Evolutionary conservation across 2,329 filamentous ascomycete species (phyloP).

Genomic region (Phialemoniopsis sp.): DNA sequence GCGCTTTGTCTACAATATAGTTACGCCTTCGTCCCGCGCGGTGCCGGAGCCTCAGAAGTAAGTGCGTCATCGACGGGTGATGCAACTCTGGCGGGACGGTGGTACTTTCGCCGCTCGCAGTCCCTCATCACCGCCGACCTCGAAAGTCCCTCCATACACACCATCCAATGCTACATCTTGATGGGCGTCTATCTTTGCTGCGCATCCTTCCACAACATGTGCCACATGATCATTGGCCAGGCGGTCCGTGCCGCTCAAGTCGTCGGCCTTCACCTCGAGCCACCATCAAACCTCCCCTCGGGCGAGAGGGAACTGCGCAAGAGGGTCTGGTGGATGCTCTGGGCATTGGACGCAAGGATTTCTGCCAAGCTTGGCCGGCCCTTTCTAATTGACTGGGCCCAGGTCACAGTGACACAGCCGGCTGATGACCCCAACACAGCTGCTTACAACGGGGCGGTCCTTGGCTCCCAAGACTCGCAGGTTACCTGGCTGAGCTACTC

Average conservation of each 20-base stretch:
- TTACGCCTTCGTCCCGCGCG: slow-evolving; percentile 17
- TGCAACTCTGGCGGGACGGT: slow-evolving; percentile 35
- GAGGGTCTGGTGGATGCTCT: slow-evolving; percentile 49
- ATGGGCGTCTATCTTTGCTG: slow-evolving; percentile 39
- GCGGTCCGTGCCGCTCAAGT: slow-evolving; percentile 40
- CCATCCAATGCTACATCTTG: slow-evolving; percentile 43
- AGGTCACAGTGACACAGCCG: slow-evolving; percentile 29
- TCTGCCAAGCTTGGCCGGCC: slow-evolving; percentile 43
- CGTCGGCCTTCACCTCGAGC: slow-evolving; percentile 43
- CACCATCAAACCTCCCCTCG: slow-evolving; percentile 23
- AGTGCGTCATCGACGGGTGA: slow-evolving; percentile 19
- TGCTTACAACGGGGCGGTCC: slow-evolving; percentile 5
- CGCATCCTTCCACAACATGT: slow-evolving; percentile 43
- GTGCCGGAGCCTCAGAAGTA: slow-evolving; percentile 1
- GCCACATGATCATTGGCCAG: slow-evolving; percentile 30
- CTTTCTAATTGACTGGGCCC: slow-evolving; percentile 23
- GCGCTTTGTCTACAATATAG: slow-evolving; percentile 47
- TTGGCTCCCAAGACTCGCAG: slow-evolving; percentile 16
- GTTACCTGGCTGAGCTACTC: slow-evolving; percentile 33
- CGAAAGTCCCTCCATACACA: slow-evolving; percentile 40
- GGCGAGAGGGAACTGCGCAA: slow-evolving; percentile 37
- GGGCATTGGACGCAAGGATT: slow-evolving; percentile 40
- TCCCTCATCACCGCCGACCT: slow-evolving; percentile 35
- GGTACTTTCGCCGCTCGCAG: slow-evolving; percentile 42
- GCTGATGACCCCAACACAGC: slow-evolving; percentile 18